phyloP scores from a whole-genome alignment of 345 rosid genomes.

The Populus pruinosa region DNA sequence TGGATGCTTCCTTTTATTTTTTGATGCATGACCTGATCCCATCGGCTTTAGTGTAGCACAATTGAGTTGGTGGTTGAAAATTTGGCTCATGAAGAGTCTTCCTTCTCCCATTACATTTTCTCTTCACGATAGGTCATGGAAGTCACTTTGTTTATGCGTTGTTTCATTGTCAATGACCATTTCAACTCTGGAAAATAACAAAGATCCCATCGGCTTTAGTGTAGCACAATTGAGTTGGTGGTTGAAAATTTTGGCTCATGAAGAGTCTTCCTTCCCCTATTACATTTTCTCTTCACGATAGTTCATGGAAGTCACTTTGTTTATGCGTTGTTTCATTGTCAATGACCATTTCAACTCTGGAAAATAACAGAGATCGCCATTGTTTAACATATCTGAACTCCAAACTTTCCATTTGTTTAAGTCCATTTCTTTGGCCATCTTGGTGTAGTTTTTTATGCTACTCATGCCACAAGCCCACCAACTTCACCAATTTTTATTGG shows the following conservation, averaged over 20 bases:
- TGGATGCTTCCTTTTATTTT: not conserved
- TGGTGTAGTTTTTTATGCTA: too few relatives aligned
- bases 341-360: constrained; percentile 1
- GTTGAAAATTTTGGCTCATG: not conserved
- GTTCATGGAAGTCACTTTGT: not conserved
- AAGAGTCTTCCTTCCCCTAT: not conserved
- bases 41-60: not conserved
- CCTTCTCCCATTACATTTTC: not conserved
- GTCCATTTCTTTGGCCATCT: too few relatives aligned
- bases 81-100: not conserved
- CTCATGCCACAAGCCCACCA: not conserved
- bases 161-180: not conserved
- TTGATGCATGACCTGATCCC: not conserved
- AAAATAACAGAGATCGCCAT: too few relatives aligned
- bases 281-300: not conserved
- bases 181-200: not conserved
- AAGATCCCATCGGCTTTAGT: not conserved
- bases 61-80: not conserved
- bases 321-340: not conserved
- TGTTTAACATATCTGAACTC: not conserved
- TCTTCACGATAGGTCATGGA: not conserved
- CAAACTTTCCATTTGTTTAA: too few relatives aligned
- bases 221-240: not conserved
- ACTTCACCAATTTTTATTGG: not conserved
- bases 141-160: not conserved